Percentiles rank a stretch among this genome's conserved stretches.
Conservation (phyloP, 2,329 filamentous ascomycete species). For the Thielaviopsis populi region DNA sequence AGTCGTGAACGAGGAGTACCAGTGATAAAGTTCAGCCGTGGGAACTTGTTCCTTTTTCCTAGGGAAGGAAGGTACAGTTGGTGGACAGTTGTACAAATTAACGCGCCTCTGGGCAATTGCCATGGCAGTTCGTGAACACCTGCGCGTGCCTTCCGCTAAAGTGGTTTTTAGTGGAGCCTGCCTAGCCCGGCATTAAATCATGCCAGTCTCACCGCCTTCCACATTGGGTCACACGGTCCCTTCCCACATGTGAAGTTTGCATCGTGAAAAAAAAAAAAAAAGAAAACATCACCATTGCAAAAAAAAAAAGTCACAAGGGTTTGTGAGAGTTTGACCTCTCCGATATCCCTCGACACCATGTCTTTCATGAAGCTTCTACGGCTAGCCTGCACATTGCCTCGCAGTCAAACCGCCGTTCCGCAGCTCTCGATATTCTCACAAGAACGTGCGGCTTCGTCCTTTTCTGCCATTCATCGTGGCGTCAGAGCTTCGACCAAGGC, state of each 20-base stretch:
- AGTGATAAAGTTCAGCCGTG: no score
- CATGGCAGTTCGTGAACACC: background rate
- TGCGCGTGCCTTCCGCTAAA: background rate
- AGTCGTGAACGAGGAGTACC: no score
- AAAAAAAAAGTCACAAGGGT: background rate
- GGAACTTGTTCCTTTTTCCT: no score
- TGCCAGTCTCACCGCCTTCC: constrained; percentile 9
- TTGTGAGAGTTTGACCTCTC: background rate
- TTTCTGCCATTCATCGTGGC: constrained; percentile 56
- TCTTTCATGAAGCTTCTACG: constrained; percentile 4
- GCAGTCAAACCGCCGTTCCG: background rate
- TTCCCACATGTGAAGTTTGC: background rate
- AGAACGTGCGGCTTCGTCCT: constrained; percentile 19
- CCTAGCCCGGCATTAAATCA: background rate
- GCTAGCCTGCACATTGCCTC: background rate
- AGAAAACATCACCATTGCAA: background rate
- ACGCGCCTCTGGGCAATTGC: background rate
- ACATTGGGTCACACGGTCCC: no score
- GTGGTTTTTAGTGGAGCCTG: background rate
- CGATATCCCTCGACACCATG: background rate
- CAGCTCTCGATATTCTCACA: background rate
- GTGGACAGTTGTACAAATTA: background rate
- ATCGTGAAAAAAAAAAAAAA: background rate
- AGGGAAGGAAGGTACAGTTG: background rate
- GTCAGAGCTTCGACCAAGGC: constrained; percentile 24